Percentiles rank a stretch among this genome's conserved stretches.
phyloP scores from a whole-genome alignment of 2,329 filamentous ascomycete genomes.

The Fusarium xyrophilum region DNA sequence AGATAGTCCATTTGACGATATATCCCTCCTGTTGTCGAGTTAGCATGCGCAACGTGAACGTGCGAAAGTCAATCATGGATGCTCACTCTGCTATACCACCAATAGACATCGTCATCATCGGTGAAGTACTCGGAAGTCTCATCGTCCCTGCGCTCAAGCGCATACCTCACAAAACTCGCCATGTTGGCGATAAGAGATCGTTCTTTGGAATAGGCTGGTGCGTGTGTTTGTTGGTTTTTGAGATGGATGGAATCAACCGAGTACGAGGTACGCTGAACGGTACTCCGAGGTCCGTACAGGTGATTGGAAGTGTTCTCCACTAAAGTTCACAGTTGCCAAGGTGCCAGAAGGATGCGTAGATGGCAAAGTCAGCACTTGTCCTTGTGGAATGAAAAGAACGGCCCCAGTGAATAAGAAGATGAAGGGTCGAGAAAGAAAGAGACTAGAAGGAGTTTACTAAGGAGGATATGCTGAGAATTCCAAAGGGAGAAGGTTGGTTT shows the following conservation, averaged over 20 bases:
- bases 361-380: constrained; percentile 17
- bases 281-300: neutral
- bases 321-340: constrained; percentile 12
- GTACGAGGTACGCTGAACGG: constrained; percentile 10
- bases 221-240: constrained; percentile 16
- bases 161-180: constrained; percentile 28
- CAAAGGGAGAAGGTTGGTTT: neutral
- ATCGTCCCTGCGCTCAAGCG: constrained; percentile 29
- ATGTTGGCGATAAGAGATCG: constrained; percentile 16
- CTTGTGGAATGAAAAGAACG: constrained; percentile 3
- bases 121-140: neutral
- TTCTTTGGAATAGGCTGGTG: neutral
- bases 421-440: neutral
- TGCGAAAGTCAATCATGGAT: neutral
- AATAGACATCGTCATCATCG: constrained; percentile 38
- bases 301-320: constrained; percentile 6
- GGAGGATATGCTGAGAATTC: neutral
- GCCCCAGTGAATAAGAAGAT: neutral
- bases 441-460: neutral
- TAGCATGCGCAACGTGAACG: neutral
- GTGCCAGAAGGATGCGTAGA: constrained; percentile 6
- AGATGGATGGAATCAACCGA: neutral
- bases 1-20: constrained; percentile 75
- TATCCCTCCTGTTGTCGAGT: constrained; percentile 59
- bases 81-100: constrained; percentile 44